phyloP scores from a whole-genome alignment of 352 stramenopile species.

The Phytophthora idaei region DNA sequence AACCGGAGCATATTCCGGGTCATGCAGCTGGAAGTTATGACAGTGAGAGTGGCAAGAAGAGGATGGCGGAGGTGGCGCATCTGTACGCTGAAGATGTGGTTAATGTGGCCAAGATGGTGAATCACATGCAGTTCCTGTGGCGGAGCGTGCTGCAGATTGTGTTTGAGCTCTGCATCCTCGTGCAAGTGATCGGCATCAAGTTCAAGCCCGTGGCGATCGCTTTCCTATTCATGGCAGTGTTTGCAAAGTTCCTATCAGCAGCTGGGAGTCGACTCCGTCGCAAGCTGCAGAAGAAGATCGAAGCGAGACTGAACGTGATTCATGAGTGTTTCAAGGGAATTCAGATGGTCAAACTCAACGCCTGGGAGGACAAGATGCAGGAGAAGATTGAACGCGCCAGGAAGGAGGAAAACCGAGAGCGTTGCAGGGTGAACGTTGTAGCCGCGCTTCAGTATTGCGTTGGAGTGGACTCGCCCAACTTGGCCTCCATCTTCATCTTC shows the following conservation, averaged over 20 bases:
- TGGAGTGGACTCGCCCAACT: conserved; percentile 36
- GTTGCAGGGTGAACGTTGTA: conserved; percentile 26
- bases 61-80: conserved; percentile 41
- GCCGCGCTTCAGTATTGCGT: conserved; percentile 40
- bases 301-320: conserved; percentile 46
- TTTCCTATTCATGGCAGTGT: conserved; percentile 32
- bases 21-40: conserved; percentile 31
- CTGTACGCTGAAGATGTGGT: conserved; percentile 42
- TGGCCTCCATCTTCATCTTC: conserved; percentile 48
- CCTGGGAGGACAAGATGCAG: conserved; percentile 63
- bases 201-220: conserved; percentile 35
- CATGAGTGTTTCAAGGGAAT: conserved; percentile 58
- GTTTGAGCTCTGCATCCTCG: conserved; percentile 44
- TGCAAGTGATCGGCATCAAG: conserved; percentile 44
- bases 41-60: conserved; percentile 36
- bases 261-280: conserved; percentile 23
- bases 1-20: conserved; percentile 20
- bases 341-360: conserved; percentile 63
- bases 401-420: conserved; percentile 40
- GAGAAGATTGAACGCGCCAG: conserved; percentile 45
- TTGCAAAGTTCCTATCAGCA: conserved; percentile 30
- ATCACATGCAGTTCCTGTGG: conserved; percentile 40
- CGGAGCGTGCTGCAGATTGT: conserved; percentile 34
- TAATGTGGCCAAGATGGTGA: conserved; percentile 30
- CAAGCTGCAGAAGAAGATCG: conserved; percentile 30